phyloP scores from a whole-genome alignment of 495 filamentous ascomycete species.

The Lichina pygmaea region DNA sequence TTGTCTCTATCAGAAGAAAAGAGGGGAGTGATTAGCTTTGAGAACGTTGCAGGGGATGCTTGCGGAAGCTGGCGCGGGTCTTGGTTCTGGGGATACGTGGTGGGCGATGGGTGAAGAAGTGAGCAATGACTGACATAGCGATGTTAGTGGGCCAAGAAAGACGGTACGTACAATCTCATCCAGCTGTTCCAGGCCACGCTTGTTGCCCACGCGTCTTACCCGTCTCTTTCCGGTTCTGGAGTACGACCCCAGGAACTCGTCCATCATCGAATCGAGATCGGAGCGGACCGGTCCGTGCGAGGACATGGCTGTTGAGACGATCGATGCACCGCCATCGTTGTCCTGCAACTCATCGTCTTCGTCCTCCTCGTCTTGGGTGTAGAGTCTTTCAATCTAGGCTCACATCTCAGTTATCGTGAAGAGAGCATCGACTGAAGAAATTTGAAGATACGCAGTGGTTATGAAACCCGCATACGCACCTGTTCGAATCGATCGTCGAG shows the following conservation, averaged over 20 bases:
- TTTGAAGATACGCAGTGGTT: background rate
- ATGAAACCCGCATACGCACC: background rate
- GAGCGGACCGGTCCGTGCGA: conserved; percentile 27
- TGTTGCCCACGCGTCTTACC: conserved; percentile 58
- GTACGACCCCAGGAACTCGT: conserved; percentile 70
- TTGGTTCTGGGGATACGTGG: too few species aligned
- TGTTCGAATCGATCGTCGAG: conserved; percentile 81
- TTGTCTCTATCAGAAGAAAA: too few species aligned
- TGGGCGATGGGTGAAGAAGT: too few species aligned
- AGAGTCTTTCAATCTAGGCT: conserved; percentile 43
- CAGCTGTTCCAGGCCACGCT: conserved; percentile 60
- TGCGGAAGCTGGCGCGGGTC: too few species aligned
- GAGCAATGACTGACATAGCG: too few species aligned
- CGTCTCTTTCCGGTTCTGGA: conserved; percentile 52
- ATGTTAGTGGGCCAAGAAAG: background rate
- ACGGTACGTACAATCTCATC: conserved; percentile 37
- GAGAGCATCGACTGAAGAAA: background rate
- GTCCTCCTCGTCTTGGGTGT: conserved; percentile 42
- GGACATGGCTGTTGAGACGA: conserved; percentile 18
- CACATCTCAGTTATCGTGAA: background rate
- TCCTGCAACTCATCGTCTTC: conserved; percentile 23
- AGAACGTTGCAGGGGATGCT: too few species aligned
- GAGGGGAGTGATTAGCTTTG: too few species aligned
- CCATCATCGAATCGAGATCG: conserved; percentile 73
- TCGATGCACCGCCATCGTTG: conserved; percentile 20